Evolutionary conservation across 139 green algal species (phyloP).

Genomic region (Picochlorum costavermella): DNA sequence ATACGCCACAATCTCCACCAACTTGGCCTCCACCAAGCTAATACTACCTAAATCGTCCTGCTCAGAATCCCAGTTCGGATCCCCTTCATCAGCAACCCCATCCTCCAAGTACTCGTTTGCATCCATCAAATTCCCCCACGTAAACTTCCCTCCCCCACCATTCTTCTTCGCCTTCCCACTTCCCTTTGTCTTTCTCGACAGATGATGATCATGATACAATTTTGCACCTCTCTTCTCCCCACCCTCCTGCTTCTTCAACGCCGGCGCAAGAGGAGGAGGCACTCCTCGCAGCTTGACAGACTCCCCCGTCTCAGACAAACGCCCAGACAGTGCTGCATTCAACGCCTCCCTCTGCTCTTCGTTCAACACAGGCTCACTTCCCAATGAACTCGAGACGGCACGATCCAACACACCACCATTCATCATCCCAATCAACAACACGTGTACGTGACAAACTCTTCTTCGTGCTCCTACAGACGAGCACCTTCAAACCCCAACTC

Average conservation of each 20-base stretch:
- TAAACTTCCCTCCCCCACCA: conserved; percentile 76
- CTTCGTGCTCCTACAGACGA: no score
- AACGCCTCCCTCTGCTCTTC: conserved; percentile 63
- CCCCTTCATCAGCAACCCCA: conserved; percentile 48
- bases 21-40: conserved; percentile 21
- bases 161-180: conserved; percentile 66
- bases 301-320: conserved; percentile 33
- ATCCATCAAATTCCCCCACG: conserved; percentile 58
- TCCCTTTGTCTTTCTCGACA: conserved; percentile 30
- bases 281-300: neutral
- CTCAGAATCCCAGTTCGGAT: conserved; percentile 78
- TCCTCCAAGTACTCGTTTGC: conserved; percentile 4
- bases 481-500: no score
- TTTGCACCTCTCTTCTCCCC: conserved; percentile 25
- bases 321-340: conserved; percentile 61
- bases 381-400: no score
- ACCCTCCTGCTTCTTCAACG: conserved; percentile 24
- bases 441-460: no score
- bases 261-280: conserved; percentile 12
- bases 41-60: conserved; percentile 10
- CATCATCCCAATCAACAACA: no score
- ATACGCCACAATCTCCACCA: conserved; percentile 30
- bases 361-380: conserved; percentile 55
- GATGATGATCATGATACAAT: conserved; percentile 32
- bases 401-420: no score